Conservation (phyloP, 371 early-diverging fungal genomes). For the Mortierella sp. region DNA sequence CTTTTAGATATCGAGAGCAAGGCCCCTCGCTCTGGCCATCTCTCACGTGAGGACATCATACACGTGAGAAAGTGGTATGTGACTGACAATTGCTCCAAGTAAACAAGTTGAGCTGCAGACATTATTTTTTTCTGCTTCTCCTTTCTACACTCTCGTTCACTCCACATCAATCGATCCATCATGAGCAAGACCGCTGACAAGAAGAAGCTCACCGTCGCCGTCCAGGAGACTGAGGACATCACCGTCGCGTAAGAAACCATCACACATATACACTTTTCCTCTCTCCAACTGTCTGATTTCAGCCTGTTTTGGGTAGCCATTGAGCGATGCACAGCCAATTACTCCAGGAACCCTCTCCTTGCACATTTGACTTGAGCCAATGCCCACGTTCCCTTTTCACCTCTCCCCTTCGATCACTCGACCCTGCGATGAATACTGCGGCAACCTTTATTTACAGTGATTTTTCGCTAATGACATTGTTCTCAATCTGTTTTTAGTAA, state of each 20-base stretch:
- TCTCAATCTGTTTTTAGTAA: constrained; percentile 46
- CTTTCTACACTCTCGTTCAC: constrained; percentile 11
- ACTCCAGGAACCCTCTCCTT: neutral
- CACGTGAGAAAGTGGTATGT: neutral
- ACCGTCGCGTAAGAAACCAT: constrained; percentile 51
- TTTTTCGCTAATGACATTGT: neutral
- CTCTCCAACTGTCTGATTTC: neutral
- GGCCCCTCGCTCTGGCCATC: too few relatives aligned
- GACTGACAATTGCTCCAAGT: neutral
- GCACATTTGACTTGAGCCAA: too few relatives aligned
- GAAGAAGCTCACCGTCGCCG: constrained; percentile 54
- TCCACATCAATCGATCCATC: constrained; percentile 34
- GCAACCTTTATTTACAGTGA: neutral
- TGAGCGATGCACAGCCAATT: too few relatives aligned
- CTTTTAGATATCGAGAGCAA: too few relatives aligned
- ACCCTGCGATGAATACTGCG: neutral
- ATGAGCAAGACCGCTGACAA: constrained; percentile 57
- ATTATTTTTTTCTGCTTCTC: constrained; percentile 12
- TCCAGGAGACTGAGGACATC: constrained; percentile 57
- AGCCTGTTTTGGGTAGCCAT: too few relatives aligned
- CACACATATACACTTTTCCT: neutral
- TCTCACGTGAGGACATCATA: too few relatives aligned
- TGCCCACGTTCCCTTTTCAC: too few relatives aligned
- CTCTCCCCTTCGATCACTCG: neutral
- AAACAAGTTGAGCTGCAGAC: constrained; percentile 4